phyloP scores from a whole-genome alignment of 768 basidiomycete species.

The Kwoniella sp. region DNA sequence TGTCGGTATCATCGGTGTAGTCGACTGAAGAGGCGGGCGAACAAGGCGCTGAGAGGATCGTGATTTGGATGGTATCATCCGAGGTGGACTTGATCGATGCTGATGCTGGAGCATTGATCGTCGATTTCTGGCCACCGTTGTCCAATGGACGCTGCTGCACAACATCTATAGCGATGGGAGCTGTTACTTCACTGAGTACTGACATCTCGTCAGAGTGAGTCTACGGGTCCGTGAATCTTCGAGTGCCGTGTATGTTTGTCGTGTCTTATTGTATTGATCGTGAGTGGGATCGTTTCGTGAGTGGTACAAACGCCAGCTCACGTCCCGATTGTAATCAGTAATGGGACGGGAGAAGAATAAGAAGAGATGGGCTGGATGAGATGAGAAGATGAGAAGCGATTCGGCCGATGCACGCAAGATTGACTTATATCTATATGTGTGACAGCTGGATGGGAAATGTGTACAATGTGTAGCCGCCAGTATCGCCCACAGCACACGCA shows the following conservation, averaged over 20 bases:
- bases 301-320: no score
- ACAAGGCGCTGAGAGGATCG: not conserved
- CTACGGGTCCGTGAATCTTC: no score
- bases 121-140: not conserved
- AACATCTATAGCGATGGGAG: not conserved
- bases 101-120: not conserved
- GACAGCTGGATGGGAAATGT: not conserved
- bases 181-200: not conserved
- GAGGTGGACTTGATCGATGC: not conserved
- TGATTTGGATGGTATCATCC: not conserved
- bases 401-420: no score
- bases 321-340: no score
- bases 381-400: not conserved
- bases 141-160: not conserved
- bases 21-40: not conserved
- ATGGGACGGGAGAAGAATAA: not conserved
- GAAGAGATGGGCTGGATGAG: not conserved
- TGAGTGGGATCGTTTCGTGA: not conserved
- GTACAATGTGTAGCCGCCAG: no score
- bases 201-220: not conserved
- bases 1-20: not conserved
- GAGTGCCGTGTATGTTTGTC: no score
- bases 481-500: not conserved
- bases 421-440: not conserved
- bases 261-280: not conserved